These are phyloP conservation scores for Nannizziopsis barbatae DNA, from an alignment of 2,329 filamentous ascomycete genomes.

Conservation along the genomic window DNA sequence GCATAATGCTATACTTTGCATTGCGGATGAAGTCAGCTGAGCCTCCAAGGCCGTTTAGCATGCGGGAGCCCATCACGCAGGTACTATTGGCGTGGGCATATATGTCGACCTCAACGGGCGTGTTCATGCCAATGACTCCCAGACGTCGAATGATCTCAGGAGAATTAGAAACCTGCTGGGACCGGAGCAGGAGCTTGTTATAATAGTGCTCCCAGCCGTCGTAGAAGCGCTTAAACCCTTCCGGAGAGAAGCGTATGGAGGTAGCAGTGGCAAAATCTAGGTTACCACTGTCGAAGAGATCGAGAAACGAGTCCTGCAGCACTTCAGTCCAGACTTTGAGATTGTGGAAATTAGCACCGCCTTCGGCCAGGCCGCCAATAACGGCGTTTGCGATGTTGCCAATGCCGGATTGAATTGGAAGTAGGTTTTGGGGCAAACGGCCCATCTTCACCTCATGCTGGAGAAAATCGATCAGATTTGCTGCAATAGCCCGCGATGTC, in stretches of 20 bases:
- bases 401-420: constrained; percentile 78
- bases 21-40: constrained; percentile 70
- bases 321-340: constrained; percentile 91
- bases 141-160: constrained; percentile 82
- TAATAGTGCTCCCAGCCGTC: constrained; percentile 70
- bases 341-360: constrained; percentile 67
- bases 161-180: constrained; percentile 79
- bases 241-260: constrained; percentile 79
- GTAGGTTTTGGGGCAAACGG: constrained; percentile 62
- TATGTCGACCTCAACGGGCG: constrained; percentile 85
- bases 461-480: constrained; percentile 71
- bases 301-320: constrained; percentile 83
- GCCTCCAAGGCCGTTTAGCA: constrained; percentile 76
- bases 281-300: constrained; percentile 79
- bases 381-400: constrained; percentile 92
- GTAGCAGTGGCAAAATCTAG: constrained; percentile 85
- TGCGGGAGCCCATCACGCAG: constrained; percentile 76
- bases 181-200: constrained; percentile 70
- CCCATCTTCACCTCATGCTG: constrained; percentile 74
- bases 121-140: constrained; percentile 90
- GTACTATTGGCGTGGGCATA: constrained; percentile 89
- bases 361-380: constrained; percentile 65
- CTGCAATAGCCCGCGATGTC: constrained; percentile 59
- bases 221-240: constrained; percentile 86
- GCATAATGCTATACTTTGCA: constrained; percentile 84